Percentiles rank a stretch among this genome's conserved stretches.
Evolutionary conservation across 768 basidiomycete genomes (phyloP).

Genomic region (Russula griseocarnosa): DNA sequence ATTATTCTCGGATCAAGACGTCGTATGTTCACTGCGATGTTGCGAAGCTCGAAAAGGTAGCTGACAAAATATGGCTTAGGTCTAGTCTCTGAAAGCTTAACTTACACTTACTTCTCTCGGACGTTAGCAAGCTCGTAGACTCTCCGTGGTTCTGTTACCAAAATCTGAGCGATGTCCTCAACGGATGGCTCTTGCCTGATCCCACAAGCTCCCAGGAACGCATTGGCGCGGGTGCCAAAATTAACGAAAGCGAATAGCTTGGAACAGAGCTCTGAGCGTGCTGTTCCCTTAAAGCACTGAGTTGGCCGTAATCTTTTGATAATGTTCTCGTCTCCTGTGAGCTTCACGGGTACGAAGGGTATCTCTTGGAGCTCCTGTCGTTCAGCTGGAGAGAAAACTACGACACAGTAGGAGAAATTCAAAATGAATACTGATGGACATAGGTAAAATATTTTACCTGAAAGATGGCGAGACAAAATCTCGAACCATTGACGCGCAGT

Average conservation of each 20-base stretch:
- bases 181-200: slow-evolving; percentile 84
- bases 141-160: no score
- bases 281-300: slow-evolving; percentile 59
- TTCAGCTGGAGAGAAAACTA: slow-evolving; percentile 58
- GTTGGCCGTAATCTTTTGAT: slow-evolving; percentile 44
- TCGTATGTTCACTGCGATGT: slow-evolving; percentile 69
- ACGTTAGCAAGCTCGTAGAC: slow-evolving; percentile 73
- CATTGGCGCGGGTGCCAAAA: slow-evolving; percentile 78
- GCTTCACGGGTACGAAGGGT: slow-evolving; percentile 62
- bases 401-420: background rate
- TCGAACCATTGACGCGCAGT: slow-evolving; percentile 66
- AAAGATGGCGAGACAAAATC: slow-evolving; percentile 58
- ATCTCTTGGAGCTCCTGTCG: slow-evolving; percentile 53
- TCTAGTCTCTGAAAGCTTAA: background rate
- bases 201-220: slow-evolving; percentile 85
- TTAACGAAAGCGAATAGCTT: slow-evolving; percentile 86
- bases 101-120: slow-evolving; percentile 53
- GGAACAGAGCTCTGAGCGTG: slow-evolving; percentile 60
- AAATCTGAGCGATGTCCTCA: no score
- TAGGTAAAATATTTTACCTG: slow-evolving; percentile 40
- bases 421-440: background rate
- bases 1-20: slow-evolving; percentile 49
- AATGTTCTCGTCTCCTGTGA: slow-evolving; percentile 31
- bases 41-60: slow-evolving; percentile 76
- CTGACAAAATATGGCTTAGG: slow-evolving; percentile 39